Conservation (phyloP, 495 filamentous ascomycete species). For the Penicillium subrubescens region DNA sequence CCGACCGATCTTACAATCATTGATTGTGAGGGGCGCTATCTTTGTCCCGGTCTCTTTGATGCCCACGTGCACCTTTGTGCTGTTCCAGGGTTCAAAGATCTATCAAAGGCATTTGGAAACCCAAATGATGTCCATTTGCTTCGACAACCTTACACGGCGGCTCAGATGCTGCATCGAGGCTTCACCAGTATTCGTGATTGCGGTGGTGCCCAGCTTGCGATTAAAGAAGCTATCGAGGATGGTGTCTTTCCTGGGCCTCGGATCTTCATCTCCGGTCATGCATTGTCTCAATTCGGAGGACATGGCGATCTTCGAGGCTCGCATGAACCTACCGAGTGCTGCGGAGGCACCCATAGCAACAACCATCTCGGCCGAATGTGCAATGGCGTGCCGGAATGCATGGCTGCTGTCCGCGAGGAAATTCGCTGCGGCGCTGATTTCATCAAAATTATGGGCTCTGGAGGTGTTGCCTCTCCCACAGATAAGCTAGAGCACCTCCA, state of each 20-base stretch:
- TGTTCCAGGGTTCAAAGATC: constrained; percentile 39
- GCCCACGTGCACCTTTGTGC: constrained; percentile 56
- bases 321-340: constrained; percentile 44
- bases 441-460: constrained; percentile 60
- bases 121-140: constrained; percentile 34
- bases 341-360: constrained; percentile 38
- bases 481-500: constrained; percentile 53
- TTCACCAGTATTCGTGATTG: constrained; percentile 57
- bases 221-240: constrained; percentile 55
- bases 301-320: constrained; percentile 51
- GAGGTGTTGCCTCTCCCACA: constrained; percentile 55
- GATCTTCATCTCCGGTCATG: constrained; percentile 49
- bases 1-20: constrained; percentile 23
- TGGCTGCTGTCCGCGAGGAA: constrained; percentile 52
- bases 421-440: constrained; percentile 55
- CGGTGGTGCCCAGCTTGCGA: constrained; percentile 50
- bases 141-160: constrained; percentile 48
- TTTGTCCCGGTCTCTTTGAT: constrained; percentile 59
- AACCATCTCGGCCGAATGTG: constrained; percentile 41
- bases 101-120: constrained; percentile 32
- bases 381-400: constrained; percentile 55
- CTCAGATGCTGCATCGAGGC: constrained; percentile 52
- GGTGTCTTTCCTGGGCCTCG: constrained; percentile 50
- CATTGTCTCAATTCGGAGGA: constrained; percentile 55
- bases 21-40: constrained; percentile 47